phyloP scores from a whole-genome alignment of 1,139 yeast species.

The Debaryomyces nepalensis region DNA sequence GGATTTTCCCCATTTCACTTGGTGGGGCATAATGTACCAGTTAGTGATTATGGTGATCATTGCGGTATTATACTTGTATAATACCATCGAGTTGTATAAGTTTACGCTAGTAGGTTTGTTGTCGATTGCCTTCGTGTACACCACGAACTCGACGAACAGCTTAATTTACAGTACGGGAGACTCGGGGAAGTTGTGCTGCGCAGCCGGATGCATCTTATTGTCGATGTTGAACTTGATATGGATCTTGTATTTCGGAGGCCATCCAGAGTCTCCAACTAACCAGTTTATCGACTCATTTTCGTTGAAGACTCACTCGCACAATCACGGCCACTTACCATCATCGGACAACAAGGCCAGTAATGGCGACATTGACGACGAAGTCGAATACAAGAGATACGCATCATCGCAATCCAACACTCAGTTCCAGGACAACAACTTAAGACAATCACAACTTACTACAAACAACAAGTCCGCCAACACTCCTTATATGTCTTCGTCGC shows the following conservation, averaged over 20 bases:
- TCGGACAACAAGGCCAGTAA: slow-evolving; percentile 33
- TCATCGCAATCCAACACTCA: slow-evolving; percentile 26
- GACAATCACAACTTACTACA: slow-evolving; percentile 44
- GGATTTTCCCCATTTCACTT: slow-evolving; percentile 77
- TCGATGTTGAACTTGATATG: slow-evolving; percentile 81
- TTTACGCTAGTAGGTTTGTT: slow-evolving; percentile 61
- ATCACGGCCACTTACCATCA: slow-evolving; percentile 33
- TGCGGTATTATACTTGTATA: slow-evolving; percentile 64
- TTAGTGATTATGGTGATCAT: slow-evolving; percentile 61
- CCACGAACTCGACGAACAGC: slow-evolving; percentile 80
- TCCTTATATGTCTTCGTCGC: slow-evolving; percentile 59
- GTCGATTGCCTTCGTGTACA: slow-evolving; percentile 75
- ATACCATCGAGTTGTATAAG: slow-evolving; percentile 73
- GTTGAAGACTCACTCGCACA: slow-evolving; percentile 33
- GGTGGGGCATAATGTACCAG: slow-evolving; percentile 98
- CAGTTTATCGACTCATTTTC: slow-evolving; percentile 82
- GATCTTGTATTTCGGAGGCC: slow-evolving; percentile 86
- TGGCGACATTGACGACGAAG: slow-evolving; percentile 31
- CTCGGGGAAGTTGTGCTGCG: slow-evolving; percentile 76
- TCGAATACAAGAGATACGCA: slow-evolving; percentile 34
- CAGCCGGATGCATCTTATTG: slow-evolving; percentile 87
- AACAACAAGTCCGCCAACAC: slow-evolving; percentile 31
- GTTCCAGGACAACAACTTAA: slow-evolving; percentile 41
- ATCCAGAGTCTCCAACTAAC: slow-evolving; percentile 78
- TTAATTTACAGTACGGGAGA: slow-evolving; percentile 71